A percentile compares a stretch with the other conserved stretches of the same genome.
These are phyloP conservation scores for Arthrobotrys musiformis DNA, from an alignment of 2,329 filamentous ascomycete genomes.

Conservation along the genomic window DNA sequence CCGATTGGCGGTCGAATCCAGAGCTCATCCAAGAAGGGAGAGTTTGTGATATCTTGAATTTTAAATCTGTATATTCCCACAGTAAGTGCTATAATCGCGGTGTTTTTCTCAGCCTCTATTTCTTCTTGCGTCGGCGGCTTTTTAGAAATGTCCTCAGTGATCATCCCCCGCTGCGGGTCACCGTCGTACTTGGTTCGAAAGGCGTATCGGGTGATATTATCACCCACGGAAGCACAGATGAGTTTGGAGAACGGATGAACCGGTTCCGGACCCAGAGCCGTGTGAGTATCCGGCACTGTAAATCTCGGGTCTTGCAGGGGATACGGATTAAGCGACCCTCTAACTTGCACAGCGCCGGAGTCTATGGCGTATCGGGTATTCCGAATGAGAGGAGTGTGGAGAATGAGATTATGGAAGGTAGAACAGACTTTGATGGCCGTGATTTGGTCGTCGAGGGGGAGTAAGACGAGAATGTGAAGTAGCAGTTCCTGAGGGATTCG, in stretches of 20 bases:
- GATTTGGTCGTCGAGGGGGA: slow-evolving; percentile 33
- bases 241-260: slow-evolving; percentile 1
- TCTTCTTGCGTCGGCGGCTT: background rate
- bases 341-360: background rate
- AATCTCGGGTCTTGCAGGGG: background rate
- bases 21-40: slow-evolving; percentile 29
- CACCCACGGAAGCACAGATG: background rate
- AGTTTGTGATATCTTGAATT: slow-evolving; percentile 23
- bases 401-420: background rate
- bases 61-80: slow-evolving; percentile 1
- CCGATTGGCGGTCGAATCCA: background rate
- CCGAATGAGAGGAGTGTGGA: slow-evolving; percentile 4
- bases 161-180: background rate
- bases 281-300: background rate
- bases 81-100: background rate
- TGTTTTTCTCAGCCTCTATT: background rate
- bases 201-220: slow-evolving; percentile 1
- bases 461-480: slow-evolving; percentile 20
- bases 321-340: background rate
- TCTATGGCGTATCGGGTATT: slow-evolving; percentile 11
- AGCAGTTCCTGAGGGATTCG: slow-evolving; percentile 20
- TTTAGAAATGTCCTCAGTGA: background rate
- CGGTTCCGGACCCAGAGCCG: background rate
- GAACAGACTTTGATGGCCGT: background rate
- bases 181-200: background rate